Evolutionary conservation across 257 asterid species (phyloP).

Genomic region (Gardenia jasminoides): DNA sequence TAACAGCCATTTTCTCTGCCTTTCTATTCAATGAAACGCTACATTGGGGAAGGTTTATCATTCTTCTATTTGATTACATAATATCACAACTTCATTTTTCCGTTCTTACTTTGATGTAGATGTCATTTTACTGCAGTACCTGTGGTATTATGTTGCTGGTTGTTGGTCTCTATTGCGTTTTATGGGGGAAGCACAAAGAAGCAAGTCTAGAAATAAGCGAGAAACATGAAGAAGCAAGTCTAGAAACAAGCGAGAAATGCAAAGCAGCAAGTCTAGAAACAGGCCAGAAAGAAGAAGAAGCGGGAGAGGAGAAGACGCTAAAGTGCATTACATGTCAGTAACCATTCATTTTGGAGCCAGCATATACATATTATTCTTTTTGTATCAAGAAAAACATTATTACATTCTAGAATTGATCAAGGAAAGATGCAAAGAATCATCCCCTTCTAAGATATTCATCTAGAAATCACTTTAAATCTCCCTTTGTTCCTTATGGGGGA

Average conservation of each 20-base stretch:
- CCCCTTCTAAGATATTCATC: too few relatives aligned
- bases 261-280: too few relatives aligned
- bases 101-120: neutral
- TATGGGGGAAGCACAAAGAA: conserved; percentile 44
- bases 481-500: too few relatives aligned
- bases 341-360: neutral
- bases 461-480: too few relatives aligned
- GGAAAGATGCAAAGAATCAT: too few relatives aligned
- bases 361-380: neutral
- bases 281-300: neutral
- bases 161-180: conserved; percentile 38
- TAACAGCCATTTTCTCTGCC: conserved; percentile 49
- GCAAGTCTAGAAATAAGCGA: neutral
- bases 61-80: neutral
- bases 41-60: conserved; percentile 52
- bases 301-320: neutral
- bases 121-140: conserved; percentile 21
- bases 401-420: too few relatives aligned
- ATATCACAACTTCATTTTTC: neutral
- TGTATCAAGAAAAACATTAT: too few relatives aligned
- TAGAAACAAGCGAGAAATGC: too few relatives aligned
- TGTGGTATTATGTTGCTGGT: conserved; percentile 39
- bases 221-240: neutral
- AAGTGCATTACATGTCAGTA: conserved; percentile 1
- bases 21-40: conserved; percentile 52